Conservation (phyloP, 2,329 filamentous ascomycete genomes). For the Diaporthe ilicicola region DNA sequence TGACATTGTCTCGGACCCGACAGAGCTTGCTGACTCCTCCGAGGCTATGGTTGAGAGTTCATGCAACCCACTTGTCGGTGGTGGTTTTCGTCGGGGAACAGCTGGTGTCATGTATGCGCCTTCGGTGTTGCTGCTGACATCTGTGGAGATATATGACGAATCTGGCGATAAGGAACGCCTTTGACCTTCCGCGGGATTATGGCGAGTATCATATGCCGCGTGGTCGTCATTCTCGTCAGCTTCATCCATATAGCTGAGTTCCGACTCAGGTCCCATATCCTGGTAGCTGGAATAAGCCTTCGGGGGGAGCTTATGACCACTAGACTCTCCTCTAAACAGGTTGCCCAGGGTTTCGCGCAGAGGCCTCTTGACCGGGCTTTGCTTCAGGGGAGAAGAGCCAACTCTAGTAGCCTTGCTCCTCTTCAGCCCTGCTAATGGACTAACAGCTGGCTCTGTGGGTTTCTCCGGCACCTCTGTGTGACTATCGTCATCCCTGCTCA, state of each 20-base stretch:
- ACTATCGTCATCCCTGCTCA: neutral
- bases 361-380: conserved; percentile 53
- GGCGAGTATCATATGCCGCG: conserved; percentile 35
- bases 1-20: conserved; percentile 60
- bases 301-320: conserved; percentile 53
- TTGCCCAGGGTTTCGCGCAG: conserved; percentile 68
- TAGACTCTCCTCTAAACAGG: conserved; percentile 70
- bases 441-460: neutral
- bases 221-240: conserved; percentile 38
- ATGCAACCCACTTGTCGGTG: conserved; percentile 63
- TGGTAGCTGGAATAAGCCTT: conserved; percentile 59
- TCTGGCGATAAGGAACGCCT: conserved; percentile 45
- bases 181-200: conserved; percentile 44
- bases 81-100: conserved; percentile 41
- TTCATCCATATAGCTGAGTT: conserved; percentile 36
- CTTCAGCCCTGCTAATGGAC: conserved; percentile 51
- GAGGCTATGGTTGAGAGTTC: conserved; percentile 67
- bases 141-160: conserved; percentile 35
- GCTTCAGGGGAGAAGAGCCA: conserved; percentile 57
- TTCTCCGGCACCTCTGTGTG: conserved; percentile 18
- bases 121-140: conserved; percentile 37
- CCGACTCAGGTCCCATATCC: conserved; percentile 43
- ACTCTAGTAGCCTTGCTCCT: conserved; percentile 65
- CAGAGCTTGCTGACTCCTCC: conserved; percentile 55
- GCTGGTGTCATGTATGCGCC: conserved; percentile 38